phyloP scores from a whole-genome alignment of 2,329 filamentous ascomycete species.

The Xylariaceae sp. region DNA sequence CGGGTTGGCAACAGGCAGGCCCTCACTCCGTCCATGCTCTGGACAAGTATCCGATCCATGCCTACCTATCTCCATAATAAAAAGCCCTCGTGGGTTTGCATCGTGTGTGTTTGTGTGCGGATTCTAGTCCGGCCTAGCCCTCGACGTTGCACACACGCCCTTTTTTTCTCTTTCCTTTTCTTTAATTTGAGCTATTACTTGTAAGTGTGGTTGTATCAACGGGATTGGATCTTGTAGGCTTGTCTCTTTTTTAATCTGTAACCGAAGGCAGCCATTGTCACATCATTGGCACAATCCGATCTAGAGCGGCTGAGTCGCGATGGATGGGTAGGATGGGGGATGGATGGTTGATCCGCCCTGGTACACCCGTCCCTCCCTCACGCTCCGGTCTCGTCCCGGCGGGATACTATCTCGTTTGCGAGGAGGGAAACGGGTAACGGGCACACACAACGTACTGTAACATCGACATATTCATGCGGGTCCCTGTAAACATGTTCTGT shows the following conservation, averaged over 20 bases:
- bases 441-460: background rate
- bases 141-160: background rate
- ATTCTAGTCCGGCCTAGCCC: slow-evolving; percentile 11
- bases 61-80: background rate
- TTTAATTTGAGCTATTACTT: slow-evolving; percentile 6
- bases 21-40: background rate
- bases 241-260: slow-evolving; percentile 3
- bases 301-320: slow-evolving; percentile 1
- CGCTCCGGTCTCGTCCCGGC: background rate
- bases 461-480: background rate
- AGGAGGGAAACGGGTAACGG: background rate
- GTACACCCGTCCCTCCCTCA: background rate
- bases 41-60: background rate
- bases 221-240: background rate
- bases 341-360: background rate
- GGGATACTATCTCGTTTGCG: background rate
- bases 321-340: no score
- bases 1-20: background rate
- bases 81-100: background rate
- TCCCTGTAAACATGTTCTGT: background rate
- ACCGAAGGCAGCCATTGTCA: slow-evolving; percentile 4
- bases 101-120: background rate
- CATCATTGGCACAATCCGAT: slow-evolving; percentile 7
- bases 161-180: background rate
- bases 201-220: background rate